Evolutionary conservation across 164 flowering plant species (phyloP).

Genomic region (Pachysandra terminalis): DNA sequence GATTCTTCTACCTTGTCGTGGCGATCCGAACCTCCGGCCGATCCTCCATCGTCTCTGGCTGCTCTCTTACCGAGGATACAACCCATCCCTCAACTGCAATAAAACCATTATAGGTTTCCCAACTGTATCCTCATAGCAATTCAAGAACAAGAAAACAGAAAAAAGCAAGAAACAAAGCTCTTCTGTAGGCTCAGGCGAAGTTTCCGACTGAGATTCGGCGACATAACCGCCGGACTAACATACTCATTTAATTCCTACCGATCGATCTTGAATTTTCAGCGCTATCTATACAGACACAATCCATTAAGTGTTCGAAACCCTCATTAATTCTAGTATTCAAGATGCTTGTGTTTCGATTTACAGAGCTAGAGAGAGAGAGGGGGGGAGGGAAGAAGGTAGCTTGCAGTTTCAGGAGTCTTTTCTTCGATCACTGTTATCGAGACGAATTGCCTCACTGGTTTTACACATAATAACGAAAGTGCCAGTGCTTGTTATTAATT

Average conservation of each 20-base stretch:
- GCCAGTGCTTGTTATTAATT: not conserved
- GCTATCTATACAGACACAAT: no score
- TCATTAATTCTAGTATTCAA: no score
- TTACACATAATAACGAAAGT: not conserved
- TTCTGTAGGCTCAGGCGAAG: slow-evolving; percentile 1
- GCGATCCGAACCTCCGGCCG: slow-evolving; percentile 10
- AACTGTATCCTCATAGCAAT: not conserved
- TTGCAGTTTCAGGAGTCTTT: slow-evolving; percentile 4
- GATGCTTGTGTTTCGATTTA: no score
- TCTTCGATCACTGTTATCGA: not conserved
- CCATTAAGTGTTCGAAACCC: no score
- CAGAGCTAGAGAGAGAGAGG: not conserved
- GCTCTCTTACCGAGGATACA: slow-evolving; percentile 41
- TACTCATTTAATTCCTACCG: no score
- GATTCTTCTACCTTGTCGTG: slow-evolving; percentile 13
- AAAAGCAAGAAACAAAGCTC: not conserved
- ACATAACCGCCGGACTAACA: not conserved
- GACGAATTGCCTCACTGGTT: not conserved
- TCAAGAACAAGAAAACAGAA: not conserved
- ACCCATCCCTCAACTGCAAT: slow-evolving; percentile 40
- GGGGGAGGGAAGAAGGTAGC: slow-evolving; percentile 1
- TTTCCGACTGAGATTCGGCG: not conserved
- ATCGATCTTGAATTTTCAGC: not conserved
- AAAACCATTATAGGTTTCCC: slow-evolving; percentile 5
- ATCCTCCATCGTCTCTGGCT: slow-evolving; percentile 14